phyloP scores from a whole-genome alignment of 176 grass and related monocot species.

The Pontederia paniculata region DNA sequence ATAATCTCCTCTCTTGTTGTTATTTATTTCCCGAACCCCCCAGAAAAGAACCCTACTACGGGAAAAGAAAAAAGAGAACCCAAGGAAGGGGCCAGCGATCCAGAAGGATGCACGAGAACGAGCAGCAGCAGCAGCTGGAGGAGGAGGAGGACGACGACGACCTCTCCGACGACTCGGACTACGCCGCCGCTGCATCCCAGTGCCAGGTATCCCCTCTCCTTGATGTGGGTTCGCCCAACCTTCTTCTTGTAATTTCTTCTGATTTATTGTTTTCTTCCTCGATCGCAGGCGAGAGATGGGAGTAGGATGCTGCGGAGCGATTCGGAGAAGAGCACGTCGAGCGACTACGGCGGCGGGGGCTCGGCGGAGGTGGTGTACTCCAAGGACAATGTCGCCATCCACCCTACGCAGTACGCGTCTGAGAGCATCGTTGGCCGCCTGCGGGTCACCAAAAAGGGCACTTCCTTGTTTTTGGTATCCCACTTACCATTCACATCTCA shows the following conservation, averaged over 20 bases:
- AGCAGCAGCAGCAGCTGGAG: no score
- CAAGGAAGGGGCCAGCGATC: neutral
- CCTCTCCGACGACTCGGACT: constrained; percentile 91
- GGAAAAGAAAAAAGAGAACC: no score
- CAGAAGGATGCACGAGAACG: constrained; percentile 41
- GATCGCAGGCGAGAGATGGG: constrained; percentile 30
- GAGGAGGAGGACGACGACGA: no score
- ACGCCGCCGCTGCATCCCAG: constrained; percentile 72
- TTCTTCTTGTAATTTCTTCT: neutral
- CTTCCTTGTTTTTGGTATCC: constrained; percentile 70
- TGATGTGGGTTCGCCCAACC: neutral
- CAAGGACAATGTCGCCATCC: constrained; percentile 90
- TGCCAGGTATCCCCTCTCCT: constrained; percentile 6
- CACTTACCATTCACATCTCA: no score
- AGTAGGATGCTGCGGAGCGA: constrained; percentile 32
- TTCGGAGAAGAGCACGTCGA: constrained; percentile 27
- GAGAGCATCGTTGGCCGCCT: constrained; percentile 70
- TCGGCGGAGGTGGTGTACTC: constrained; percentile 52
- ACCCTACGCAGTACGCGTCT: constrained; percentile 61
- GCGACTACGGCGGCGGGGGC: constrained; percentile 23
- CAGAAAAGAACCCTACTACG: no score
- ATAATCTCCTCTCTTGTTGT: no score
- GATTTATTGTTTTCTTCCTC: constrained; percentile 1
- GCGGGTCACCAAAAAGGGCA: constrained; percentile 50
- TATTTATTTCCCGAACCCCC: no score